Conservation (phyloP, 768 basidiomycete species). For the Ramaria rubella region DNA sequence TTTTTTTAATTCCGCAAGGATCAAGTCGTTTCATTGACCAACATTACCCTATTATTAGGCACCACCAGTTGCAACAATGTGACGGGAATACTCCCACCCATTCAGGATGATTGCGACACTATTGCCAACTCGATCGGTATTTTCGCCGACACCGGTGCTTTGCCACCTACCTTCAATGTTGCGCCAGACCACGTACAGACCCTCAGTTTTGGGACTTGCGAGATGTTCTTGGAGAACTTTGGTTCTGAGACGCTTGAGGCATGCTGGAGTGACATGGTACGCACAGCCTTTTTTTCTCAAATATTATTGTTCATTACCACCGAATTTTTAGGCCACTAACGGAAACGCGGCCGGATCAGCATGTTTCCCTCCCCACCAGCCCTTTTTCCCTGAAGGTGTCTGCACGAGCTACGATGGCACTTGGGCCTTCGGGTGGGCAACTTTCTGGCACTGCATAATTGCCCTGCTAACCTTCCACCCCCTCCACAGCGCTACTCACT, state of each 20-base stretch:
- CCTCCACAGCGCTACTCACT: not conserved
- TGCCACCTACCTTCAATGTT: slow-evolving; percentile 6
- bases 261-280: slow-evolving; percentile 1
- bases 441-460: not conserved
- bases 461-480: not conserved
- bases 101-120: not conserved
- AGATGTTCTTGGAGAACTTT: slow-evolving; percentile 1
- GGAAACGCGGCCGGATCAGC: not conserved
- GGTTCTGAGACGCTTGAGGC: not conserved
- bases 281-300: not conserved
- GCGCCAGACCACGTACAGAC: not conserved
- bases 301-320: not conserved
- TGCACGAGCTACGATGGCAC: not conserved
- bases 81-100: slow-evolving; percentile 2
- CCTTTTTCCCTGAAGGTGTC: slow-evolving; percentile 5
- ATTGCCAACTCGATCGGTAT: not conserved
- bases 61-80: not conserved
- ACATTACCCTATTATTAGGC: not conserved
- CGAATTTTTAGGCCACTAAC: not conserved
- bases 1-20: too few relatives aligned
- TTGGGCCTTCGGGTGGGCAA: slow-evolving; percentile 4
- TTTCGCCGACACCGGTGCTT: not conserved
- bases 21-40: too few relatives aligned
- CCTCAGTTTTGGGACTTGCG: slow-evolving; percentile 6
- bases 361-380: slow-evolving; percentile 8